phyloP scores from a whole-genome alignment of 1,284 basidiomycete genomes.

The Boletus sp. region DNA sequence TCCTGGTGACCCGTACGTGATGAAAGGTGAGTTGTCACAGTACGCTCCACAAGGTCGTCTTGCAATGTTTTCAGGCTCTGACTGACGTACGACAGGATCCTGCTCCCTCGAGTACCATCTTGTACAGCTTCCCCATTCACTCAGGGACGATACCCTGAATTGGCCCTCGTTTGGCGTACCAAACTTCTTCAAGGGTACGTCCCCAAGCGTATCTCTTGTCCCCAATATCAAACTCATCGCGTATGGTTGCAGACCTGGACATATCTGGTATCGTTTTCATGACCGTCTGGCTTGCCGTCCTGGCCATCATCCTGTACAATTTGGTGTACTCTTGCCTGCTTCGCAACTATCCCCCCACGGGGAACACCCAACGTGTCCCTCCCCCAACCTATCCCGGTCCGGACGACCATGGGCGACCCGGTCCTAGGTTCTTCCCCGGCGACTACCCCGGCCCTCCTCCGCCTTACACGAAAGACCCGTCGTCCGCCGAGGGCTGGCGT shows the following conservation, averaged over 20 bases:
- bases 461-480: constrained; percentile 60
- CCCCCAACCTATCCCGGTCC: constrained; percentile 32
- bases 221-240: constrained; percentile 1
- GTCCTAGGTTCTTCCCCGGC: constrained; percentile 50
- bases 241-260: constrained; percentile 36
- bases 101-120: constrained; percentile 81
- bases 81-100: constrained; percentile 50
- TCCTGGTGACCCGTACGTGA: constrained; percentile 76
- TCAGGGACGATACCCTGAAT: constrained; percentile 34
- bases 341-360: constrained; percentile 20
- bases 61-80: background rate
- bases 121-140: constrained; percentile 54
- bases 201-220: background rate
- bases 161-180: constrained; percentile 18
- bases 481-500: constrained; percentile 37
- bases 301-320: constrained; percentile 54
- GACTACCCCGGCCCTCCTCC: constrained; percentile 61
- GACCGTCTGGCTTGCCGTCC: constrained; percentile 50
- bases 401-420: constrained; percentile 22
- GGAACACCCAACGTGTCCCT: constrained; percentile 25
- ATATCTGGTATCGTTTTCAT: constrained; percentile 47
- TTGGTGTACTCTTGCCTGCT: constrained; percentile 53
- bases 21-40: constrained; percentile 60
- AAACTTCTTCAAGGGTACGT: constrained; percentile 24
- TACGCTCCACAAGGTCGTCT: background rate